Conservation (phyloP, 2,329 filamentous ascomycete genomes). For the Verticillium isaacii region DNA sequence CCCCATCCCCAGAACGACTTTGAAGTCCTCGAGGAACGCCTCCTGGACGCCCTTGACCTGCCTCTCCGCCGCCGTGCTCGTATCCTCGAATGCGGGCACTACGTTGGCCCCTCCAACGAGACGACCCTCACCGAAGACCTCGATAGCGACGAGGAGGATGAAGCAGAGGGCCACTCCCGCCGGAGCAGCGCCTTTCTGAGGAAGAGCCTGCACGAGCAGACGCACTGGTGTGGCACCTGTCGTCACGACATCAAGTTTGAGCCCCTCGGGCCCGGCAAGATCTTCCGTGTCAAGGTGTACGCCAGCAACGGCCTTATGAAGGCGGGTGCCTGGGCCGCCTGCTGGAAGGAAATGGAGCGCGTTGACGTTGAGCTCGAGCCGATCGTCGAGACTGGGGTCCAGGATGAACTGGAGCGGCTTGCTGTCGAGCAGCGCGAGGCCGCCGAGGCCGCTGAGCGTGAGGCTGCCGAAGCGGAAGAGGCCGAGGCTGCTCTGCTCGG, state of each 20-base stretch:
- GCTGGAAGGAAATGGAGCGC: slow-evolving; percentile 98
- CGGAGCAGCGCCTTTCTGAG: slow-evolving; percentile 12
- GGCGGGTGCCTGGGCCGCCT: slow-evolving; percentile 85
- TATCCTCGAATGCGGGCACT: slow-evolving; percentile 73
- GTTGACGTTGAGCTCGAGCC: slow-evolving; percentile 90
- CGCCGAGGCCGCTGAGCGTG: slow-evolving; percentile 12
- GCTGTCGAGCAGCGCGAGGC: slow-evolving; percentile 35
- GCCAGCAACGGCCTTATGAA: slow-evolving; percentile 94
- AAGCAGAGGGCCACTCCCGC: slow-evolving; percentile 20
- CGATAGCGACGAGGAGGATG: slow-evolving; percentile 39
- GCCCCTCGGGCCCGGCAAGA: slow-evolving; percentile 45
- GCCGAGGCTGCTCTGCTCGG: not conserved
- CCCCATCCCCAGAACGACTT: slow-evolving; percentile 78
- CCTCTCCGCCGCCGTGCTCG: slow-evolving; percentile 59
- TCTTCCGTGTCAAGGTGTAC: slow-evolving; percentile 82
- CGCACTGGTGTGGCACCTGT: slow-evolving; percentile 55
- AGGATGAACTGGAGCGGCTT: slow-evolving; percentile 56
- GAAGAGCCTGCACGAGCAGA: slow-evolving; percentile 18
- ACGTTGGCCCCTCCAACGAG: slow-evolving; percentile 57
- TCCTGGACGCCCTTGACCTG: slow-evolving; percentile 60
- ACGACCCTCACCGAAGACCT: slow-evolving; percentile 36
- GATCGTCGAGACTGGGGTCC: slow-evolving; percentile 52
- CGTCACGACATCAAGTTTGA: slow-evolving; percentile 51
- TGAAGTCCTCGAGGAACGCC: slow-evolving; percentile 46
- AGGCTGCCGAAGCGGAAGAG: not conserved